Percentiles rank a stretch among this genome's conserved stretches.
Conservation (phyloP, 2,329 filamentous ascomycete genomes). For the Hymenoscyphus albidus region DNA sequence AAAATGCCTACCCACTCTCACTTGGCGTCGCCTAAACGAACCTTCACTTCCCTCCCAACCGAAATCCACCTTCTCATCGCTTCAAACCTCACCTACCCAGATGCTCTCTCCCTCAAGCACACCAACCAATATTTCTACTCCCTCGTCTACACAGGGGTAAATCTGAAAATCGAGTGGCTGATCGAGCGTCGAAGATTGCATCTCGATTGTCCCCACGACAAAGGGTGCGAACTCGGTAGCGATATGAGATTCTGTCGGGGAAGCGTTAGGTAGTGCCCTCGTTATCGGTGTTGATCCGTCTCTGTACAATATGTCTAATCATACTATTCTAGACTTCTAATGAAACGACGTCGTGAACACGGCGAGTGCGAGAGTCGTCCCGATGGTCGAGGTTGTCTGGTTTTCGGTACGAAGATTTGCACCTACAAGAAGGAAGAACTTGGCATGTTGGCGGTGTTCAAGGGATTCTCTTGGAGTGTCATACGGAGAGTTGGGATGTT, state of each 20-base stretch:
- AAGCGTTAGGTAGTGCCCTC: constrained; percentile 48
- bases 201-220: constrained; percentile 61
- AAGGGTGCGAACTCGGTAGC: constrained; percentile 54
- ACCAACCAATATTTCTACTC: constrained; percentile 59
- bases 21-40: not conserved
- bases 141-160: constrained; percentile 61
- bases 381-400: constrained; percentile 32
- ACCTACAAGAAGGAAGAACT: constrained; percentile 18
- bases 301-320: not conserved
- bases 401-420: constrained; percentile 29
- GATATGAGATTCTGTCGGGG: constrained; percentile 58
- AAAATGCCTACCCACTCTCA: not conserved
- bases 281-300: not conserved
- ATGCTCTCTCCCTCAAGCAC: constrained; percentile 68
- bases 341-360: constrained; percentile 57
- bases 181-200: constrained; percentile 59
- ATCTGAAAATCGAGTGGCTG: constrained; percentile 66
- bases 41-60: constrained; percentile 47
- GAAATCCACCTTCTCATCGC: constrained; percentile 65
- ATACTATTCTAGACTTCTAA: constrained; percentile 44
- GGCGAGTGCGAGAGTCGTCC: constrained; percentile 49
- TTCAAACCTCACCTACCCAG: constrained; percentile 60
- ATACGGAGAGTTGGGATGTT: constrained; percentile 3
- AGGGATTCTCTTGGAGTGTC: constrained; percentile 5
- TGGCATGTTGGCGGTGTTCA: constrained; percentile 4